Evolutionary conservation across 2,329 filamentous ascomycete species (phyloP), one percentile per base, ranked within the genome.

Genomic region (Diplodia corticola): DNA sequence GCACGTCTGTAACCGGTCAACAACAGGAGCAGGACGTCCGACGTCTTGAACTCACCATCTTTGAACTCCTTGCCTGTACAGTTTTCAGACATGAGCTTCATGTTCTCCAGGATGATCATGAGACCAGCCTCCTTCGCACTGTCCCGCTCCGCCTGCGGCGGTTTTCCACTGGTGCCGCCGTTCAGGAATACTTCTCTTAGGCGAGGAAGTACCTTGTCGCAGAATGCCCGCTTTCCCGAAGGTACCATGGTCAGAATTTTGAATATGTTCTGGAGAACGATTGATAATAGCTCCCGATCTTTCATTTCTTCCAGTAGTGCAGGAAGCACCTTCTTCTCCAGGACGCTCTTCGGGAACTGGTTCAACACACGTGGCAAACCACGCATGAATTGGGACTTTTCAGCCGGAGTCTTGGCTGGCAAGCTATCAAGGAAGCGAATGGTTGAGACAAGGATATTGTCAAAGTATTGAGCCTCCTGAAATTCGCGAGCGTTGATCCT

Each of bases 401-500:
- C 95, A 69, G 88, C 91, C 0, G 91, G 85, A 1, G 93, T 97
- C 80, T 99, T 99, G 37, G 92, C 91, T 0, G 95, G 94, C 67
- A 99, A 87, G 0, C 89, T 86, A 72, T 99, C 95, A 28, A 99
- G 82, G 74, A 99, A 99, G 13, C 95, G 91, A 69, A 99, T 97
- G 0, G 95, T 97, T 0, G 93, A 97, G 24, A 99, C 92, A 4
- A 99, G 83, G 53, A 98, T 91, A 73, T 98, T 99, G 79, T 99
- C 93, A 75, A 99, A 99, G 76, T 96, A 99, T 70, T 92, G 89
- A 73, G 93, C 96, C 77, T 97, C 88, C 75, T 99, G 95, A 71
- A 99, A 98, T 72, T 97, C 94, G 64, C 87, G 88, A 4, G 94
- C 93, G 28, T 89, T 93, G 81, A 98, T 86, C 51, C 95, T 87